phyloP scores from a whole-genome alignment of 257 asterid species.

The Ophiorrhiza pumila region DNA sequence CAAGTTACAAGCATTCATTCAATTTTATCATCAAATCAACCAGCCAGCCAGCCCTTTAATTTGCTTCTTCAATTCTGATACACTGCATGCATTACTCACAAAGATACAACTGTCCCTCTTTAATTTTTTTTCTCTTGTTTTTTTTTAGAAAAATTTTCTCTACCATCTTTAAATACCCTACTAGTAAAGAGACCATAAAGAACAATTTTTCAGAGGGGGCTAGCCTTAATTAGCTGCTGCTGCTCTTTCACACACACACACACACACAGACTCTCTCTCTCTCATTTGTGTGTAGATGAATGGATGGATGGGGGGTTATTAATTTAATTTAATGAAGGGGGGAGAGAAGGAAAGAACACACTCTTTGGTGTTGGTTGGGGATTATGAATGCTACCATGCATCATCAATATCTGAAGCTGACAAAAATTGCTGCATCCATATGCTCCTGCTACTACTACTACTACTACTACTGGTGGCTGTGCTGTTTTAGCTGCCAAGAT shows the following conservation, averaged over 20 bases:
- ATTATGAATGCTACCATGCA: constrained; percentile 46
- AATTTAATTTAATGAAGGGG: constrained; percentile 15
- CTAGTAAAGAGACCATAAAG: constrained; percentile 14
- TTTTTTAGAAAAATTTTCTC: neutral
- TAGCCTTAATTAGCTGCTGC: neutral
- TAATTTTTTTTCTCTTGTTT: neutral
- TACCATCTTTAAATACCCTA: constrained; percentile 19
- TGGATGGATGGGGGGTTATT: constrained; percentile 24
- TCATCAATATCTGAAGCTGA: constrained; percentile 51
- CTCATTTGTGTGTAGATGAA: neutral
- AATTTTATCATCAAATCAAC: neutral
- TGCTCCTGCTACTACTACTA: constrained; percentile 34
- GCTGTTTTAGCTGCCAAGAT: constrained; percentile 35
- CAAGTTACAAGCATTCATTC: neutral
- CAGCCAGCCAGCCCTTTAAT: neutral
- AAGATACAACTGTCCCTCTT: constrained; percentile 7
- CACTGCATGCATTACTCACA: neutral
- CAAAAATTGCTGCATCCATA: constrained; percentile 34
- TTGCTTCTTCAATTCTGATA: neutral
- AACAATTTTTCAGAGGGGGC: constrained; percentile 8
- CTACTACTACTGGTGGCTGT: constrained; percentile 35
- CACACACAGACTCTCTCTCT: neutral
- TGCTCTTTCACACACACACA: no score
- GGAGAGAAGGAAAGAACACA: constrained; percentile 19
- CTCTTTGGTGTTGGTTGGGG: constrained; percentile 47